Base-by-base conservation (phyloP, 495 filamentous ascomycete species). In the Clavariopsis aquatica region DNA sequence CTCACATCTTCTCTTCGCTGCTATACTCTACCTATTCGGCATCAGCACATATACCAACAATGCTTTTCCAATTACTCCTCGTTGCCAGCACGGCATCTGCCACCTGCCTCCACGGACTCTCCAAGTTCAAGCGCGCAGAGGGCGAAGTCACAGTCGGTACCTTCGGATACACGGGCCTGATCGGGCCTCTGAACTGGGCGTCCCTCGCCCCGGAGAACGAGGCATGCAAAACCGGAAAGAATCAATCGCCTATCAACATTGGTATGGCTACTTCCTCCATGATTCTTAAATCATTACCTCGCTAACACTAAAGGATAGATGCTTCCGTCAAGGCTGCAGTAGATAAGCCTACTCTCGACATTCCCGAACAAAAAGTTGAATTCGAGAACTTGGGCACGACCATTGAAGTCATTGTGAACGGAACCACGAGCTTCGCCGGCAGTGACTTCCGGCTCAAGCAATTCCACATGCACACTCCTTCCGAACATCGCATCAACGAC, bases 391-490 rank as follows among this genome's bases (percentile, higher is more conserved):
- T 85, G 12, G 84, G 84, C 46, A 78, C 81, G n/a, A 84, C 81
- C 0, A 75, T 88, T 38, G 81, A 88, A 77, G 76, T 73, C 23
- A 70, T 85, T 17, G 77, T 73, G 26, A 76, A 77, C 46, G 77
- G 76, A 12, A 73, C 74, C 9, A 71, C 76, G 9, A 60, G 57
- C 20, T 72, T 84, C 52, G 76, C 71, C 13, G 79, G 74, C 31
- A 77, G 72, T 56, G 72, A 73, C 1, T 89, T 83, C 65, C 72
- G 72, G 3, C 77, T 90, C 20, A 73, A 79, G 38, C 87, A 90
- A 67, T 89, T 88, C 76, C 87, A 90, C 71, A 85, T 89, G 73
- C 87, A 90, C 69, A 83, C 86, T 13, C 87, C 87, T 7, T 82
- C 81, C 69, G 87, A 90, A 76, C 87, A 89, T 70, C 79, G 78